Evolutionary conservation across 2,329 filamentous ascomycete genomes (phyloP), one percentile per base, ranked within the genome.

Genomic region (Penicillium paneum): DNA sequence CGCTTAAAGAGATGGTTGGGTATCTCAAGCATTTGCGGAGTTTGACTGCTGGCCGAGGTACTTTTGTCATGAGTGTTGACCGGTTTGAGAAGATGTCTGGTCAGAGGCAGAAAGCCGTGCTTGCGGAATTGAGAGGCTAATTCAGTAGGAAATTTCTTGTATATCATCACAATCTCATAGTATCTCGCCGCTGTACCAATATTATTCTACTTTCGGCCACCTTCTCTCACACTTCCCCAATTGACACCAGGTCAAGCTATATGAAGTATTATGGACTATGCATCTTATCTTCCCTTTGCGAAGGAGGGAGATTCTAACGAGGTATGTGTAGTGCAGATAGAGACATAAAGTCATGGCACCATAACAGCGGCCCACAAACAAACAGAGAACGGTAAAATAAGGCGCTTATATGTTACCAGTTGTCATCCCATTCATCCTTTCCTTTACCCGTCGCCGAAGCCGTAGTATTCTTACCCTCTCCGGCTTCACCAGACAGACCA

Each of bases 1-100:
- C 94, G 31, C 79, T 97, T 65, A 95, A 94, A 75, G 93, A 97
- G 74, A 97, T 97, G 90, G 87, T 97, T 34, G 90, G 93, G 39
- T 99, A 97, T 72, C 79, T 97, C 64, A 90, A 91, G 70, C 90
- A 95, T 69, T 75, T 99, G 60, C 81, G 94, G 49, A 92, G 90
- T 73, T 81, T 96, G 77, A 99, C 93, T 3, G 89, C 88, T 3
- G 94, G 94, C 0, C 81, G 94, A 52, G 87, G 87, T 0, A 89
- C 86, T 1, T 90, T 90, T 70, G 83, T 89, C 5, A 90, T 90
- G 87, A 82, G 76, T 58, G 83, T 89, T 44, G 86, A 90, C 75
- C 80, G 81, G 35, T 90, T 89, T 71, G 86, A 90, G 75, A 81
- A 78, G 66, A 84, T 90, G 78, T 81, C 78, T 38, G 75, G 75